These are phyloP conservation scores for Amylocarpus encephaloides DNA, from an alignment of 2,329 filamentous ascomycete genomes.

Conservation along the genomic window DNA sequence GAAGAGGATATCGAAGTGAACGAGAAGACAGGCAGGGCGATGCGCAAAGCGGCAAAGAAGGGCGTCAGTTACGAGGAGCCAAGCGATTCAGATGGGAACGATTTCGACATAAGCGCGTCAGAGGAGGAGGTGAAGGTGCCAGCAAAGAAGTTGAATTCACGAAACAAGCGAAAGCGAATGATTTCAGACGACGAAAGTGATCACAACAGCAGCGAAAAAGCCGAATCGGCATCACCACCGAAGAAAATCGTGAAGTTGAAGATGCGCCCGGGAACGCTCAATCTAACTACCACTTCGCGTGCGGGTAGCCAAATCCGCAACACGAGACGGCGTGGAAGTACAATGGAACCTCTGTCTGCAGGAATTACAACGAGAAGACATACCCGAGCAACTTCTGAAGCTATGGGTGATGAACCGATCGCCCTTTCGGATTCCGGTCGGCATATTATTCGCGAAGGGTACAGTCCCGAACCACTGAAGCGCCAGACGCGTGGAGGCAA, in stretches of 20 bases:
- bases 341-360: constrained; percentile 23
- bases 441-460: constrained; percentile 46
- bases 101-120: constrained; percentile 26
- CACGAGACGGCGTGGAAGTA: constrained; percentile 20
- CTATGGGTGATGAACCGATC: constrained; percentile 49
- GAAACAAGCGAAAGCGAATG: constrained; percentile 12
- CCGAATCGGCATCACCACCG: background rate
- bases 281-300: constrained; percentile 20
- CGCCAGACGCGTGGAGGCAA: constrained; percentile 30
- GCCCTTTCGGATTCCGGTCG: constrained; percentile 56
- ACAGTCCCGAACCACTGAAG: constrained; percentile 47
- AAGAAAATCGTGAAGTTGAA: constrained; percentile 28
- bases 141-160: constrained; percentile 15
- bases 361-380: constrained; percentile 19
- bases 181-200: constrained; percentile 6
- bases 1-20: constrained; percentile 38
- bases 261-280: constrained; percentile 19
- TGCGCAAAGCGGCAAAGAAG: constrained; percentile 43
- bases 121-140: background rate
- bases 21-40: constrained; percentile 41
- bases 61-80: constrained; percentile 42
- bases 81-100: constrained; percentile 33
- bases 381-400: constrained; percentile 35
- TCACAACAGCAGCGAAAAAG: constrained; percentile 7
- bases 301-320: constrained; percentile 24